phyloP scores from a whole-genome alignment of 441 rosid genomes.

The Adansonia grandidieri region DNA sequence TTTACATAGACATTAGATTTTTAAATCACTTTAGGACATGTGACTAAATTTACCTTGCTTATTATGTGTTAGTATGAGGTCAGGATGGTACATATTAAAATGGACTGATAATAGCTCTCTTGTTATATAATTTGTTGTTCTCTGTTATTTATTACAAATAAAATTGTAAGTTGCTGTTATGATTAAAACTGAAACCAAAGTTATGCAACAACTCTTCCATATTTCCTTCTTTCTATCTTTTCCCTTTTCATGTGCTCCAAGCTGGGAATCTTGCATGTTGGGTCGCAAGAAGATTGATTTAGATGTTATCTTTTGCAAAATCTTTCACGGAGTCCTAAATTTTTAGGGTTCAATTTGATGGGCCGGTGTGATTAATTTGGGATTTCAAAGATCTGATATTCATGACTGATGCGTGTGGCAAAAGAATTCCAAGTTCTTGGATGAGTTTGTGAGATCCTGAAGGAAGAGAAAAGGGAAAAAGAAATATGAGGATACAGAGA shows the following conservation, averaged over 20 bases:
- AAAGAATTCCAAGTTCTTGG: too few relatives aligned
- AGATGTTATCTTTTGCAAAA: neutral
- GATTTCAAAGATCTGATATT: neutral
- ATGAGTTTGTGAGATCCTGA: too few relatives aligned
- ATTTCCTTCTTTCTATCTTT: neutral
- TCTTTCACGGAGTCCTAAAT: slow-evolving; percentile 17
- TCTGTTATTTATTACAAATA: neutral
- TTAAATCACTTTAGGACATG: neutral
- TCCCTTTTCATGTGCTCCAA: slow-evolving; percentile 18
- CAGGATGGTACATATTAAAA: neutral
- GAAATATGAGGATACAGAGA: too few relatives aligned
- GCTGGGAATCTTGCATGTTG: slow-evolving; percentile 2
- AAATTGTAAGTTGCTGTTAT: neutral
- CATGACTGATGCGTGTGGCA: too few relatives aligned
- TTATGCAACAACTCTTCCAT: slow-evolving; percentile 6
- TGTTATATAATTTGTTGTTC: neutral
- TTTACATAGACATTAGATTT: neutral
- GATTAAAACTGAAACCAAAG: slow-evolving; percentile 10
- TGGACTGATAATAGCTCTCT: neutral
- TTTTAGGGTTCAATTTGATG: slow-evolving; percentile 12
- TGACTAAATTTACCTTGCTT: neutral
- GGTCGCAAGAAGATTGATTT: neutral
- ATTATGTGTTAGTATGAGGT: neutral
- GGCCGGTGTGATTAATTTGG: neutral
- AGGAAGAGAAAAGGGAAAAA: too few relatives aligned